Evolutionary conservation across 768 basidiomycete species (phyloP), one percentile per base, ranked within the genome.

Genomic region (Kockovaella imperatae): DNA sequence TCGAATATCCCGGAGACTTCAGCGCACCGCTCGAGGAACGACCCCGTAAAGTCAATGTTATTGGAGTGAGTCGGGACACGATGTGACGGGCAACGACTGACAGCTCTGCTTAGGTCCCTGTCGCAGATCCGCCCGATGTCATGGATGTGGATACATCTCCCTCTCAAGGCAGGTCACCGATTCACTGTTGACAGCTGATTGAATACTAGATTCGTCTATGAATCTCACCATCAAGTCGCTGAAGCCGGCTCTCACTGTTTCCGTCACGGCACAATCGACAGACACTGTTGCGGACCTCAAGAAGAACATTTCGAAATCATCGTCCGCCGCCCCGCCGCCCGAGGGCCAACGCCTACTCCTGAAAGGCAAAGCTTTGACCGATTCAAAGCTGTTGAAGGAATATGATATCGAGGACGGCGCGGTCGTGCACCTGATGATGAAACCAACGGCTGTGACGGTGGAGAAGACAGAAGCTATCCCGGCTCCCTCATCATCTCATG

Each of bases 291-390:
- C 79, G 34, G 69, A 80, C 36, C 80, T 96, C 69, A 99, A 97
- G 71, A 64, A 77, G 2, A 80, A 80, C 53, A 80, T 97, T 49
- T 78, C 83, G 13, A 36, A 59, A 4, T 64, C 79, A 1, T 75
- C 82, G 10, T 56, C 63, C 14, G 74, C 75, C 41, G 86, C 87
- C 0, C 90, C 90, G 0, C 79, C 84, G 7, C 79, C 82, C 36
- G 83, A 87, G 65, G 76, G 78, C 25, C 91, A 95, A 70, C 77
- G 95, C 3, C 79, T 96, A 14, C 75, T 99, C 10, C 76, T 95
- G 45, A 96, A 91, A 73, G 95, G 95, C 48, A 99, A 99, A 70
- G 89, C 84, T 0, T 79, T 97, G 54, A 82, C 81, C 14, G 93
- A 96, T 74, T 74, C 74, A 21, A 93, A 91, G 67, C 79, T 99